Conservation (phyloP, 129 eudicot genomes). For the Cynara cardunculus region DNA sequence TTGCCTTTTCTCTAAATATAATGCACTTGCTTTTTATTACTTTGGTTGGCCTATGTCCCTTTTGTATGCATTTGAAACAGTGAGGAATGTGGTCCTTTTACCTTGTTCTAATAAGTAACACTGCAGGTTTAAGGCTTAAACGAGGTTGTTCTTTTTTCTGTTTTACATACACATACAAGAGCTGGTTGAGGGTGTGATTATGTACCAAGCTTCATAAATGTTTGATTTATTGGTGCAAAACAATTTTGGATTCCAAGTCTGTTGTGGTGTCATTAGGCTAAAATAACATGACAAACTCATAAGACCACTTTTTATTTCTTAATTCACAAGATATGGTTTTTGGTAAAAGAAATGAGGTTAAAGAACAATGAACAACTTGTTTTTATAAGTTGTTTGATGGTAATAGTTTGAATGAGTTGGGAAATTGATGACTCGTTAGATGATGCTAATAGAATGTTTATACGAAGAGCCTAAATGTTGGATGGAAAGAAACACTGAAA, state of each 20-base stretch:
- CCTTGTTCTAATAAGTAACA: background rate
- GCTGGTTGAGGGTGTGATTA: background rate
- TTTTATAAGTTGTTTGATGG: background rate
- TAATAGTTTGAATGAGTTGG: background rate
- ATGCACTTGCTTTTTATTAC: background rate
- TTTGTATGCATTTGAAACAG: background rate
- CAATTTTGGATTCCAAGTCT: background rate
- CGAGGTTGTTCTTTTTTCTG: background rate
- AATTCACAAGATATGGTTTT: background rate
- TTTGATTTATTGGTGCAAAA: background rate
- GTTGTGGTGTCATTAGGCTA: slow-evolving; percentile 7
- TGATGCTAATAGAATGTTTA: background rate
- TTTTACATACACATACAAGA: background rate
- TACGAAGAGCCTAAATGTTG: background rate
- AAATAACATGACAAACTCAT: background rate
- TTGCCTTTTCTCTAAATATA: background rate
- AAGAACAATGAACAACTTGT: background rate
- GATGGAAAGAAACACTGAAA: background rate
- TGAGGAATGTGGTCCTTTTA: background rate
- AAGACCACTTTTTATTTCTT: background rate
- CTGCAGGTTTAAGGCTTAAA: background rate
- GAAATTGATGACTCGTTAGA: background rate
- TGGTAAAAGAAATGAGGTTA: background rate
- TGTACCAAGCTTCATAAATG: background rate
- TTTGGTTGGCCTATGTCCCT: background rate